Percentiles rank a stretch among this genome's conserved stretches.
phyloP scores from a whole-genome alignment of 371 early-diverging fungal species.

The Dichotomocladium elegans region DNA sequence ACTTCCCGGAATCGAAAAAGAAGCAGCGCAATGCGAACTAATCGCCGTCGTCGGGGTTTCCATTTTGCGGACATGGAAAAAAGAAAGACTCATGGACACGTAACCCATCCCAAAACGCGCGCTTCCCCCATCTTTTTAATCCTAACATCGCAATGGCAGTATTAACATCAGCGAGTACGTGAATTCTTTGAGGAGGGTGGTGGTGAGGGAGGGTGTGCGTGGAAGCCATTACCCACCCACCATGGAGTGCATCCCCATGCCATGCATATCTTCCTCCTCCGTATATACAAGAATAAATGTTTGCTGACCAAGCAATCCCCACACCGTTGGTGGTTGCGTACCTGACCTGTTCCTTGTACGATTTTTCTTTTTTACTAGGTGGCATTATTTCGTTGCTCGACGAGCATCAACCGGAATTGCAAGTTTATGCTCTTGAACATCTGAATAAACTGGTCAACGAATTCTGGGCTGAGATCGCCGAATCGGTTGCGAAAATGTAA shows the following conservation, averaged over 20 bases:
- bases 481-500: constrained; percentile 91
- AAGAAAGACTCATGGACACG: neutral
- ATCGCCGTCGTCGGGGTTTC: no score
- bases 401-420: constrained; percentile 87
- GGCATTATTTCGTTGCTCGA: constrained; percentile 92
- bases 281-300: no score
- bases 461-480: constrained; percentile 97
- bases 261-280: no score
- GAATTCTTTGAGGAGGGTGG: no score
- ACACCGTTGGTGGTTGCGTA: no score
- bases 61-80: no score
- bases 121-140: neutral
- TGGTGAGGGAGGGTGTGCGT: no score
- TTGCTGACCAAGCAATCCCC: no score
- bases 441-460: constrained; percentile 85
- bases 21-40: no score
- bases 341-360: neutral
- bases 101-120: constrained; percentile 7
- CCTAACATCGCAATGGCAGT: constrained; percentile 25
- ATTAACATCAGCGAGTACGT: constrained; percentile 50
- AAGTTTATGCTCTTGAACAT: constrained; percentile 87
- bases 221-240: no score
- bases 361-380: constrained; percentile 43
- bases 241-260: no score
- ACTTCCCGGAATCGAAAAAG: no score